A percentile compares a stretch with the other conserved stretches of the same genome.
These are phyloP conservation scores for Kazachstania taianensis DNA, from an alignment of 805 yeast genomes.

Conservation along the genomic window DNA sequence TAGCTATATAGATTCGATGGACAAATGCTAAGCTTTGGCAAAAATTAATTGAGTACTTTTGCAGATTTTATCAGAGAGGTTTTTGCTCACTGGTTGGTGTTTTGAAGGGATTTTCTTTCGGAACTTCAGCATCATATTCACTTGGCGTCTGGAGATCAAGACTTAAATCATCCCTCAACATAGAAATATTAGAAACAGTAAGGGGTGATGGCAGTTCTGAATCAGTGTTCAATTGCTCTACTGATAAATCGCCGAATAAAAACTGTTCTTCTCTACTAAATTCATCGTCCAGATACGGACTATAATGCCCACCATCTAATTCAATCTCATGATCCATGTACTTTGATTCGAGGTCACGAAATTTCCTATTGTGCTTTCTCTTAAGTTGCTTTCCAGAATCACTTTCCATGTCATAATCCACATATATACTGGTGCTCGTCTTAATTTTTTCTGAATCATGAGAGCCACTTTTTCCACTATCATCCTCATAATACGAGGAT, in stretches of 20 bases:
- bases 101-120: conserved; percentile 2
- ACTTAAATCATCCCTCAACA: too few species aligned
- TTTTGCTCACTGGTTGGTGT: conserved; percentile 2
- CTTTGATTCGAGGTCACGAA: conserved; percentile 1
- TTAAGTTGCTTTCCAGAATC: neutral
- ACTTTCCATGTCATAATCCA: conserved; percentile 3
- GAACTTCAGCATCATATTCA: too few species aligned
- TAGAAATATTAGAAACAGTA: too few species aligned
- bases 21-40: too few species aligned
- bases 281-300: conserved; percentile 5
- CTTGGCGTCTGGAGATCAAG: too few species aligned
- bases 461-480: neutral
- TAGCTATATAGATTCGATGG: too few species aligned
- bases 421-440: neutral
- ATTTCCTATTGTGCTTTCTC: neutral
- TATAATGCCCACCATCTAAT: conserved; percentile 1
- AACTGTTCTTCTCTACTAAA: conserved; percentile 2
- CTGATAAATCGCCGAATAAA: neutral
- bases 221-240: neutral
- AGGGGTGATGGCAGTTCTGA: neutral
- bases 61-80: too few species aligned
- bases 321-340: conserved; percentile 4
- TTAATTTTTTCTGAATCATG: neutral
- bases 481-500: neutral
- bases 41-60: too few species aligned